Conservation (phyloP, 371 early-diverging fungal species). For the Haplosporangium sp. region DNA sequence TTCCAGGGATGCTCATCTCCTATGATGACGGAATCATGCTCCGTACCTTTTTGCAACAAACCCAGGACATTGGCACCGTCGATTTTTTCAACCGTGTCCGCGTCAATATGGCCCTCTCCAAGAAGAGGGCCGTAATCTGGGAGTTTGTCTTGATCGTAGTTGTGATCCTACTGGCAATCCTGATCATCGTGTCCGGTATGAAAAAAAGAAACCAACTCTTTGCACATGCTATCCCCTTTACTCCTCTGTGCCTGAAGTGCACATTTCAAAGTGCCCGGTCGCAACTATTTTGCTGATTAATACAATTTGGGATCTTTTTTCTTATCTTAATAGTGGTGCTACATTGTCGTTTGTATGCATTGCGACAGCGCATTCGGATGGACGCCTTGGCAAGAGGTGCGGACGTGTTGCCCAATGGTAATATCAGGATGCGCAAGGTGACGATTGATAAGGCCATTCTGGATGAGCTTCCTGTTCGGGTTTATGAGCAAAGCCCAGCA, state of each 20-base stretch:
- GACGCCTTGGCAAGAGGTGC: constrained; percentile 49
- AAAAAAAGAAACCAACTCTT: neutral
- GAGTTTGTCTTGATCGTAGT: constrained; percentile 68
- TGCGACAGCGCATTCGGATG: constrained; percentile 50
- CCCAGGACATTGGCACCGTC: constrained; percentile 7
- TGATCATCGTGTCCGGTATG: constrained; percentile 65
- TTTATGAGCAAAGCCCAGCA: constrained; percentile 18
- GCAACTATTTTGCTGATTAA: neutral
- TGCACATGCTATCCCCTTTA: neutral
- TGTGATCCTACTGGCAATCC: constrained; percentile 63
- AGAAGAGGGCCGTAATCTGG: constrained; percentile 62
- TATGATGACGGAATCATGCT: constrained; percentile 25
- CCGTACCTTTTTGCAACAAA: constrained; percentile 14
- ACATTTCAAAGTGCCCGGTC: neutral
- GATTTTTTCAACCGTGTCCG: constrained; percentile 33
- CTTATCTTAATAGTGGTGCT: constrained; percentile 29
- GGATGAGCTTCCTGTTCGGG: constrained; percentile 33
- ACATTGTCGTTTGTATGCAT: constrained; percentile 45
- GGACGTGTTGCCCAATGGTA: constrained; percentile 45
- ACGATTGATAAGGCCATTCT: constrained; percentile 38
- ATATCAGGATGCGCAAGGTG: constrained; percentile 50
- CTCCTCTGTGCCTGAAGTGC: neutral
- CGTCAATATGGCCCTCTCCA: constrained; percentile 18
- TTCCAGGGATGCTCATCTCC: constrained; percentile 39
- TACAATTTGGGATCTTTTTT: neutral